Conservation (phyloP, 257 asterid species). For the Salvia hispanica region DNA sequence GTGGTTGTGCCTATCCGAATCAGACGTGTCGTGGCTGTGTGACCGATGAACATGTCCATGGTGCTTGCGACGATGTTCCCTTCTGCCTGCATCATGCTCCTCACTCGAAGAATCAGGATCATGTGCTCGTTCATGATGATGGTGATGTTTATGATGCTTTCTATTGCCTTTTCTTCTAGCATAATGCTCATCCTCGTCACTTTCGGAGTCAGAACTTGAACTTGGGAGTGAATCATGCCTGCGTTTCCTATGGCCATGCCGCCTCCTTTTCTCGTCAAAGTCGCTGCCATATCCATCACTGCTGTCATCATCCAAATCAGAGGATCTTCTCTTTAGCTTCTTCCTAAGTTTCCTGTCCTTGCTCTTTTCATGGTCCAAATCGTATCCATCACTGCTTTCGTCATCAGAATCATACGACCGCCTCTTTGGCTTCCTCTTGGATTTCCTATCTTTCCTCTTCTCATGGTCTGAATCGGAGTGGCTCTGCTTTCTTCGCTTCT, state of each 20-base stretch:
- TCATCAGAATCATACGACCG: conserved; percentile 48
- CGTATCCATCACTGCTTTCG: conserved; percentile 49
- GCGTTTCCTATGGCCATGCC: conserved; percentile 50
- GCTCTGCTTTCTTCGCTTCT: conserved; percentile 58
- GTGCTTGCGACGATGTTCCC: conserved; percentile 42
- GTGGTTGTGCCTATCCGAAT: conserved; percentile 46
- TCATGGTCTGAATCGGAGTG: conserved; percentile 62
- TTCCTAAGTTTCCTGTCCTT: conserved; percentile 53
- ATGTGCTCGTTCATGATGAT: conserved; percentile 28
- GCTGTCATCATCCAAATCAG: conserved; percentile 47
- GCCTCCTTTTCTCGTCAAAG: conserved; percentile 56
- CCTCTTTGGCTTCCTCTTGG: conserved; percentile 59
- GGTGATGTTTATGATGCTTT: conserved; percentile 47
- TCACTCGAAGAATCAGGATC: conserved; percentile 49
- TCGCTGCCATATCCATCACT: conserved; percentile 51
- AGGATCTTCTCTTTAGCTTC: conserved; percentile 54
- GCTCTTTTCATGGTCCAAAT: conserved; percentile 54
- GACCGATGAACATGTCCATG: conserved; percentile 38
- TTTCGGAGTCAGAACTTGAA: conserved; percentile 49
- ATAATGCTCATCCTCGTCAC: conserved; percentile 45
- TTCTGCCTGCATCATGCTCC: conserved; percentile 42
- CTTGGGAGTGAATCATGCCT: conserved; percentile 42
- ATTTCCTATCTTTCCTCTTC: conserved; percentile 54
- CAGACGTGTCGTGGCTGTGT: conserved; percentile 48
- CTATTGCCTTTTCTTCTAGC: conserved; percentile 41